These are phyloP conservation scores for Wickerhamomyces sp. DNA, from an alignment of 1,139 yeast genomes.

Conservation along the genomic window DNA sequence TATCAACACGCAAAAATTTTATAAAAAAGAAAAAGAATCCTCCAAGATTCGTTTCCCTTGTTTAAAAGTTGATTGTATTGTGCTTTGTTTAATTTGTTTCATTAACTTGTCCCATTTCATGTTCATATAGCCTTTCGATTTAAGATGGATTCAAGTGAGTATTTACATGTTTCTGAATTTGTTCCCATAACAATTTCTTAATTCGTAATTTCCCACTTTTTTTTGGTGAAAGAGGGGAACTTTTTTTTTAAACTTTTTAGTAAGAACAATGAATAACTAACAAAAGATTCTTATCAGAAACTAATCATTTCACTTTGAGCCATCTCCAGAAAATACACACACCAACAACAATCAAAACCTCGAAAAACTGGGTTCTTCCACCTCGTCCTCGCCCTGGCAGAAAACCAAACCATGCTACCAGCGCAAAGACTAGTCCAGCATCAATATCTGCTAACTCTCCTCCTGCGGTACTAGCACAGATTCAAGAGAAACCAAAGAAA, in stretches of 20 bases:
- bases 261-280: too few relatives aligned
- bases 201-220: neutral
- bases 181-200: too few relatives aligned
- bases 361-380: slow-evolving; percentile 86
- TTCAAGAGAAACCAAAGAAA: slow-evolving; percentile 6
- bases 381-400: slow-evolving; percentile 91
- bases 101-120: neutral
- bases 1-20: neutral
- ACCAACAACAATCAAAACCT: slow-evolving; percentile 39
- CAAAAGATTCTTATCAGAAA: neutral
- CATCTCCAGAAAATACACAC: slow-evolving; percentile 6
- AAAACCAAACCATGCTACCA: slow-evolving; percentile 45
- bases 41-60: neutral
- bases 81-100: neutral
- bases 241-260: too few relatives aligned
- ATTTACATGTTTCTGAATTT: neutral
- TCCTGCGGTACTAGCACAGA: neutral
- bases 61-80: neutral
- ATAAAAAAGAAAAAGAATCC: neutral
- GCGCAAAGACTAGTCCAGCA: slow-evolving; percentile 2
- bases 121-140: neutral
- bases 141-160: slow-evolving; percentile 4
- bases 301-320: slow-evolving; percentile 1
- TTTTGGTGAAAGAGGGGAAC: slow-evolving; percentile 1
- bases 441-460: slow-evolving; percentile 6